Evolutionary conservation across 345 rosid genomes (phyloP), one percentile per base, ranked within the genome.

Genomic region (Syzygium oleosum): DNA sequence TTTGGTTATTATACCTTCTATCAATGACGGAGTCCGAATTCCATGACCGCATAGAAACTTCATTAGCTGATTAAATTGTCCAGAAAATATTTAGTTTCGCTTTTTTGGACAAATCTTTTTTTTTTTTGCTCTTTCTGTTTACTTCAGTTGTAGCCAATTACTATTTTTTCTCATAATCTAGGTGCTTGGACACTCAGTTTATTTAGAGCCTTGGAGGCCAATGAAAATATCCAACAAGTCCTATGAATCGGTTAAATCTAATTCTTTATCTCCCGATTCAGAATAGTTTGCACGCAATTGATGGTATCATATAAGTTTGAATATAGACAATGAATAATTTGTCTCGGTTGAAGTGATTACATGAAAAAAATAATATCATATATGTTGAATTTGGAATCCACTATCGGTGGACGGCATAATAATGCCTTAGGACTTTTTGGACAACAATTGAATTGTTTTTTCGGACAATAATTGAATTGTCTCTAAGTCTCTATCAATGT

Each of bases 101-200:
- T 21, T 55, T 21, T 1, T 55, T 3, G 59, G 59, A 55, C 2
- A 55, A 55, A 55, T 55, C 27, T 55, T 55, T 55, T 55, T 3
- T 55, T 34, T 38, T 38, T 38, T 25, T 55, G 4, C 27, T 55
- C 25, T 55, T 55, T 55, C 5, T 22, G 22, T 55, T 22, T 55
- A 55, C 59, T 22, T 22, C 59, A 55, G 1, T 55, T 22, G 59
- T 55, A 22, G 22, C 27, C 8, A 55, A 22, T 55, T 55, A 55
- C 22, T 55, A 12, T 22, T 55, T 55, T 55, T 49, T 49, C 11
- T 49, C 9, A 49, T 7, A 49, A 49, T 6, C 22, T 4, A 9
- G 10, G 27, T 11, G 4, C 11, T 10, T 55, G 25, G 0, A 55
- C 0, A 55, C 59, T 25, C 3, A 0, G 4, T 11, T 5, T 38